phyloP scores from a whole-genome alignment of 768 basidiomycete species.

The Agaricus sinodeliciosus region DNA sequence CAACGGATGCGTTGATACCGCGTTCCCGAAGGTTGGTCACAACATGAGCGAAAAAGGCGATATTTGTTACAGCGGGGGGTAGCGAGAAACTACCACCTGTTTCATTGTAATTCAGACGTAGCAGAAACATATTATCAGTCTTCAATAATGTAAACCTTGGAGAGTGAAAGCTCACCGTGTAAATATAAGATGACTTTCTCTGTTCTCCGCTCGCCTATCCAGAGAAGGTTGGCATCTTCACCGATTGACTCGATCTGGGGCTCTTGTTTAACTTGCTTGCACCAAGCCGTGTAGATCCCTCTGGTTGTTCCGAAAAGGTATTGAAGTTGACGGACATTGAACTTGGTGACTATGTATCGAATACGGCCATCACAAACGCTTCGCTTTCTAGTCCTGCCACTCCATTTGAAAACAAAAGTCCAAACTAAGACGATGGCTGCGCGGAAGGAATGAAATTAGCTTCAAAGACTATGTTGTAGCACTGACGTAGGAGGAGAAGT shows the following conservation, averaged over 20 bases:
- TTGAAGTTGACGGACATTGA: constrained; percentile 4
- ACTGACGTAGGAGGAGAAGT: constrained; percentile 9
- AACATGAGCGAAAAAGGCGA: constrained; percentile 9
- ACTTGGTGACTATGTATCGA: neutral
- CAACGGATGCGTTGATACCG: constrained; percentile 12
- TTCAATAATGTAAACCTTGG: too few species aligned
- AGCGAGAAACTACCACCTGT: neutral
- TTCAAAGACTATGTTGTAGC: neutral
- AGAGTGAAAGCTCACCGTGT: neutral
- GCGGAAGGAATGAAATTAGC: neutral
- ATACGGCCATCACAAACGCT: constrained; percentile 1
- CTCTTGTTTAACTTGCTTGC: neutral
- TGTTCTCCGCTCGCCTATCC: constrained; percentile 12
- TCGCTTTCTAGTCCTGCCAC: constrained; percentile 6
- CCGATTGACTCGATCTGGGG: constrained; percentile 7
- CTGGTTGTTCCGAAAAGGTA: neutral
- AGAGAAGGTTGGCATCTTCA: constrained; percentile 13
- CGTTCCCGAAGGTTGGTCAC: constrained; percentile 8
- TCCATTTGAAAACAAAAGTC: constrained; percentile 1
- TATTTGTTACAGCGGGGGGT: constrained; percentile 7
- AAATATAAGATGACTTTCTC: constrained; percentile 16
- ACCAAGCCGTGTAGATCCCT: neutral
- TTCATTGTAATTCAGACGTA: too few species aligned
- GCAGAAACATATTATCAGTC: too few species aligned
- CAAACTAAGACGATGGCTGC: constrained; percentile 4